phyloP scores from a whole-genome alignment of 345 rosid species.

The Citrus trifoliata region DNA sequence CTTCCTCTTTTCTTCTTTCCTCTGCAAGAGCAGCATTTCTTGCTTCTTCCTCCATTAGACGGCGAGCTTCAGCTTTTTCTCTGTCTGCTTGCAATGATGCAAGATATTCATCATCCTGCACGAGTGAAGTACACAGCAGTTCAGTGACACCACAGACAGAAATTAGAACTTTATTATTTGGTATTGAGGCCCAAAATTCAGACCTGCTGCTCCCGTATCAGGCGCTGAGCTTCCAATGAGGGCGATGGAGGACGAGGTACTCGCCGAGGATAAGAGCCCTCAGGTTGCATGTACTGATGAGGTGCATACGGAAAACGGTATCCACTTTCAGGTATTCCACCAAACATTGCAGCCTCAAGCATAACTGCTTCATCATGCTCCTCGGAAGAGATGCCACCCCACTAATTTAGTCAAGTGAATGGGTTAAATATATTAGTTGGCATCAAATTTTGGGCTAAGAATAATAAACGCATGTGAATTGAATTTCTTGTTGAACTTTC shows the following conservation, averaged over 20 bases:
- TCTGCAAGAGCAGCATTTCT: slow-evolving; percentile 76
- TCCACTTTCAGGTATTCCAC: slow-evolving; percentile 90
- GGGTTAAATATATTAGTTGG: slow-evolving; percentile 7
- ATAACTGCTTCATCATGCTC: slow-evolving; percentile 99
- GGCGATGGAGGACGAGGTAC: slow-evolving; percentile 86
- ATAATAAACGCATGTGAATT: not conserved
- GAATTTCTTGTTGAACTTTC: not conserved
- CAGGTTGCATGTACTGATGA: slow-evolving; percentile 53
- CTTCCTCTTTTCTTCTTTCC: slow-evolving; percentile 74
- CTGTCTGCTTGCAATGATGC: slow-evolving; percentile 95
- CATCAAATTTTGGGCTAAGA: not conserved
- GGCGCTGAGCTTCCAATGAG: slow-evolving; percentile 86
- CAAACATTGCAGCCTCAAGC: slow-evolving; percentile 99
- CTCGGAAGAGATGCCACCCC: slow-evolving; percentile 99
- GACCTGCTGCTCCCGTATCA: slow-evolving; percentile 99
- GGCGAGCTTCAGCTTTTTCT: slow-evolving; percentile 91
- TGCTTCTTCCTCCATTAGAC: slow-evolving; percentile 65
- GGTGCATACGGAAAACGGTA: slow-evolving; percentile 61
- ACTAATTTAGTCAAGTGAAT: slow-evolving; percentile 35
- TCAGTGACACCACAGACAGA: not conserved
- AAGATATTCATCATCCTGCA: slow-evolving; percentile 95
- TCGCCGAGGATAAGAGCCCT: slow-evolving; percentile 45
- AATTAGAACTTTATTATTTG: not conserved
- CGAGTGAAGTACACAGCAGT: slow-evolving; percentile 8
- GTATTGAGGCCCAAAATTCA: not conserved